Conservation (phyloP, 495 filamentous ascomycete species). For the Haplographium delicatum region DNA sequence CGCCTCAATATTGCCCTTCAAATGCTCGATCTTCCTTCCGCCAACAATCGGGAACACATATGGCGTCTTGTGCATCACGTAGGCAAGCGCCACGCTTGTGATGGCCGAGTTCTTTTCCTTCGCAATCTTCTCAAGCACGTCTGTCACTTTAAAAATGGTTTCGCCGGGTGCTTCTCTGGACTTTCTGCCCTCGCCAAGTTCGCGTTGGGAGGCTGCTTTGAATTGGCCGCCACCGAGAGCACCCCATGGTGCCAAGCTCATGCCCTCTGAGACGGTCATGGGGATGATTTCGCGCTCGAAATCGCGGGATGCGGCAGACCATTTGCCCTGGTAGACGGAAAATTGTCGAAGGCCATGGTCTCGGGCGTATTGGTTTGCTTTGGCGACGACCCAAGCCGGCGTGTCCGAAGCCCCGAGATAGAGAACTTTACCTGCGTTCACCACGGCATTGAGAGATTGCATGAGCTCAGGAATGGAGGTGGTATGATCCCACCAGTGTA, state of each 20-base stretch:
- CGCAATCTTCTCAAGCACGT: conserved; percentile 51
- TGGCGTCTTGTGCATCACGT: conserved; percentile 64
- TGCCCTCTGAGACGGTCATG: conserved; percentile 60
- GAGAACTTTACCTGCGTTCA: conserved; percentile 57
- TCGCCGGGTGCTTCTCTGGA: conserved; percentile 20
- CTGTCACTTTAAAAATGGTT: conserved; percentile 36
- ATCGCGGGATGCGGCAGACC: conserved; percentile 53
- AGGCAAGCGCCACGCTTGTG: conserved; percentile 61
- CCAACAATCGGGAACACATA: conserved; percentile 74
- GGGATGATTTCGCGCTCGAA: conserved; percentile 66
- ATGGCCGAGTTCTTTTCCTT: conserved; percentile 42
- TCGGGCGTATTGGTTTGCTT: conserved; percentile 63
- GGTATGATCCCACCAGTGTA: conserved; percentile 50
- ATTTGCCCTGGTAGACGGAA: conserved; percentile 60
- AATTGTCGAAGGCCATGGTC: conserved; percentile 58
- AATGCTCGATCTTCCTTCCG: conserved; percentile 47
- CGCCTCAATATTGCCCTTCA: conserved; percentile 63
- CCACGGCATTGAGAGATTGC: conserved; percentile 56
- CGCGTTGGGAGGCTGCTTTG: conserved; percentile 41
- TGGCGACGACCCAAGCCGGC: conserved; percentile 63
- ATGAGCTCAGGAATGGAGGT: conserved; percentile 63
- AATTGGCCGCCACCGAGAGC: conserved; percentile 56
- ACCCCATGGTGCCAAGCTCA: conserved; percentile 61
- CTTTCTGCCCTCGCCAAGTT: conserved; percentile 25
- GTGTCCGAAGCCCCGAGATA: conserved; percentile 65